These are phyloP conservation scores for Clarireedia sp. DNA, from an alignment of 2,329 filamentous ascomycete genomes.

Conservation along the genomic window DNA sequence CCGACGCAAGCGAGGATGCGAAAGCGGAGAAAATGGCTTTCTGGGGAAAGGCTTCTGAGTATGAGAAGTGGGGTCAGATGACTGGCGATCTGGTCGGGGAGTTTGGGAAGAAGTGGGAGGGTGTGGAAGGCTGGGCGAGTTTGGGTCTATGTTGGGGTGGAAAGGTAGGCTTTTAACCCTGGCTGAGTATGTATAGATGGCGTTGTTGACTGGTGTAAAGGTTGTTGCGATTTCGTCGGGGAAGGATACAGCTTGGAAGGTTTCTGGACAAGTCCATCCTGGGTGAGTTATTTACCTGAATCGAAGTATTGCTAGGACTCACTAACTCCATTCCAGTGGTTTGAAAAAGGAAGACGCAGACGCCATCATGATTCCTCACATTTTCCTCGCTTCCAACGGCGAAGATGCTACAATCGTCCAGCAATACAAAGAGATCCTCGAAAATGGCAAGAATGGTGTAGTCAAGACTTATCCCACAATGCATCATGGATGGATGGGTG, in stretches of 20 bases:
- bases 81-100: constrained; percentile 12
- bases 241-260: constrained; percentile 17
- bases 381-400: constrained; percentile 42
- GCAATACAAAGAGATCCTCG: constrained; percentile 36
- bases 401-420: constrained; percentile 37
- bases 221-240: constrained; percentile 17
- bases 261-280: constrained; percentile 24
- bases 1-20: constrained; percentile 46
- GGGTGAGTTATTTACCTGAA: constrained; percentile 7
- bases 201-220: constrained; percentile 11
- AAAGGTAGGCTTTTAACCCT: constrained; percentile 18
- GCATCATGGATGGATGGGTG: constrained; percentile 36
- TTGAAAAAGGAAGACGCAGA: constrained; percentile 34
- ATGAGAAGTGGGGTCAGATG: constrained; percentile 27
- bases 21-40: constrained; percentile 10
- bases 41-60: not conserved
- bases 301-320: not conserved
- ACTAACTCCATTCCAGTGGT: constrained; percentile 3
- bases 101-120: constrained; percentile 38
- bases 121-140: constrained; percentile 38
- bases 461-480: constrained; percentile 20
- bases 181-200: no score
- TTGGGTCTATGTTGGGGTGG: constrained; percentile 27
- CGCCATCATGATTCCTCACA: constrained; percentile 38
- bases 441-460: constrained; percentile 32